These are phyloP conservation scores for Pleurotus cornucopiae DNA, from an alignment of 768 basidiomycete genomes.

Conservation along the genomic window DNA sequence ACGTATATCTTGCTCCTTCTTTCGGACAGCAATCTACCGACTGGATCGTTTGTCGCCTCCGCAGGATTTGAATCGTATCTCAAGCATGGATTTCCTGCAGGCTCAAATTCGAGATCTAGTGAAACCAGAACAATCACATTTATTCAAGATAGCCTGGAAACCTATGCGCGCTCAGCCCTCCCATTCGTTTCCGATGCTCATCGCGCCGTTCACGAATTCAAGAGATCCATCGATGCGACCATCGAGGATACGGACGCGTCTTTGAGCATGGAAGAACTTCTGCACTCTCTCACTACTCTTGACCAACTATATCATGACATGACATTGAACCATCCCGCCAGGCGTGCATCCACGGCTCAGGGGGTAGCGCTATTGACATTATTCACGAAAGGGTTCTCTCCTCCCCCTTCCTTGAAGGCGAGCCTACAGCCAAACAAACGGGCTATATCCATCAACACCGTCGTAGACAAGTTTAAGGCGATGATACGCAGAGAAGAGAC, in stretches of 20 bases:
- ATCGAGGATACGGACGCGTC: constrained; percentile 10
- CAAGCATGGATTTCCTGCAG: constrained; percentile 70
- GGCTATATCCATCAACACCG: constrained; percentile 18
- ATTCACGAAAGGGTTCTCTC: constrained; percentile 76
- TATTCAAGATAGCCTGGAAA: constrained; percentile 65
- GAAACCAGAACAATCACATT: constrained; percentile 45
- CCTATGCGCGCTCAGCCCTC: constrained; percentile 74
- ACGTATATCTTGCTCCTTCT: constrained; percentile 74
- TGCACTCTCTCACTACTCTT: constrained; percentile 47
- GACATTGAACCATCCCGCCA: constrained; percentile 86
- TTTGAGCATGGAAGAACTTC: constrained; percentile 15
- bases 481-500: constrained; percentile 58
- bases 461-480: constrained; percentile 71
- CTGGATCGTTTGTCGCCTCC: constrained; percentile 94
- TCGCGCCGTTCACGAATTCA: constrained; percentile 27
- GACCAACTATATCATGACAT: constrained; percentile 81
- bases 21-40: constrained; percentile 91
- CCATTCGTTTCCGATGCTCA: constrained; percentile 80
- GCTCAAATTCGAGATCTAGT: constrained; percentile 19
- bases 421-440: constrained; percentile 17
- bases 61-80: constrained; percentile 88
- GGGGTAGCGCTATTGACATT: constrained; percentile 90
- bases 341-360: constrained; percentile 85
- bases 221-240: neutral
- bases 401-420: constrained; percentile 35